phyloP scores from a whole-genome alignment of 768 basidiomycete genomes.

The Sporobolomyces pararoseus region DNA sequence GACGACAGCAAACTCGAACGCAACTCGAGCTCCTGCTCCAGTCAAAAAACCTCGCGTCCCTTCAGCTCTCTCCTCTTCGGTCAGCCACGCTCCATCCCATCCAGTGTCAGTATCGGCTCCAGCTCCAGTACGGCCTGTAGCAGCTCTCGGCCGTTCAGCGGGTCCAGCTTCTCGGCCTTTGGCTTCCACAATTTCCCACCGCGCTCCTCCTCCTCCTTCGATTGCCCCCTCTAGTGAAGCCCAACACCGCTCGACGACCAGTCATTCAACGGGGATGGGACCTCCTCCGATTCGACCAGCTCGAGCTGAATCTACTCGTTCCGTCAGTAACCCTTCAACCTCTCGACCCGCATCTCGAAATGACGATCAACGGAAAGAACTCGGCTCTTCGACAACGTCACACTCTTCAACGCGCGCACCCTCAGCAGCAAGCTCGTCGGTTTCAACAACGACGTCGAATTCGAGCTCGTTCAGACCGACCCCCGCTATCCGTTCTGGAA shows the following conservation, averaged over 20 bases:
- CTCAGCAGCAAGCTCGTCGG: background rate
- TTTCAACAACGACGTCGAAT: background rate
- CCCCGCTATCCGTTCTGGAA: background rate
- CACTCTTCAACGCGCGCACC: background rate
- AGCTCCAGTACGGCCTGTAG: background rate
- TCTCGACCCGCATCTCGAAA: constrained; percentile 20
- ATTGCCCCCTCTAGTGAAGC: background rate
- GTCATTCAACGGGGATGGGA: background rate
- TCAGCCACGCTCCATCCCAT: background rate
- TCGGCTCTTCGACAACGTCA: constrained; percentile 5
- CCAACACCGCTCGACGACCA: background rate
- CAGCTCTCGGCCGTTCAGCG: constrained; percentile 1
- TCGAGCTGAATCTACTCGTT: background rate
- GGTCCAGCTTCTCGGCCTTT: constrained; percentile 5
- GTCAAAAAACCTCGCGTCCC: constrained; percentile 32
- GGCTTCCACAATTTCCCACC: background rate
- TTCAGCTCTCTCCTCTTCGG: constrained; percentile 13
- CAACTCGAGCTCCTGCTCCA: background rate
- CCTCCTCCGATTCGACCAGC: constrained; percentile 3
- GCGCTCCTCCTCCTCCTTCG: background rate
- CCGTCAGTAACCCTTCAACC: constrained; percentile 10
- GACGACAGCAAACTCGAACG: constrained; percentile 12
- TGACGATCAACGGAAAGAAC: constrained; percentile 5
- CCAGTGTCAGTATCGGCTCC: constrained; percentile 3
- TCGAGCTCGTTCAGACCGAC: constrained; percentile 28